These are phyloP conservation scores for Rhodotorula taiwanensis DNA, from an alignment of 768 basidiomycete genomes.

Conservation along the genomic window DNA sequence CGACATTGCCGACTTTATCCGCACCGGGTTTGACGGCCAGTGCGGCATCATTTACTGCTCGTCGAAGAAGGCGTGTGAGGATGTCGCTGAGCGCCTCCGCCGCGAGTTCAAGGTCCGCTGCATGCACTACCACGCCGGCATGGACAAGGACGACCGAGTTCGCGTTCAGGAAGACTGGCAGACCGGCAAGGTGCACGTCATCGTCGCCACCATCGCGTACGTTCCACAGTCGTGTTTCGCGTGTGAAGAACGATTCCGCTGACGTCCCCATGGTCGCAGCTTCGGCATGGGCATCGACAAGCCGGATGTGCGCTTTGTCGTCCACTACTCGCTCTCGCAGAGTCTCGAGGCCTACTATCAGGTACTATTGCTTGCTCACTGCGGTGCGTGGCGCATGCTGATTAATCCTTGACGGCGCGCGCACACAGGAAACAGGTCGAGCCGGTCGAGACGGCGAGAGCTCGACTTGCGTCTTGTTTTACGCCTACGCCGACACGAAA, in stretches of 20 bases:
- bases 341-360: slow-evolving; percentile 70
- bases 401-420: too few species aligned
- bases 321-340: slow-evolving; percentile 72
- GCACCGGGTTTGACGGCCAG: slow-evolving; percentile 53
- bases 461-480: slow-evolving; percentile 80
- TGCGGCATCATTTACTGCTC: slow-evolving; percentile 74
- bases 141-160: slow-evolving; percentile 59
- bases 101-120: slow-evolving; percentile 58
- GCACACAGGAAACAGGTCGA: slow-evolving; percentile 96
- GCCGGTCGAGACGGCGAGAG: slow-evolving; percentile 83
- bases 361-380: too few species aligned
- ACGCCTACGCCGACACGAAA: slow-evolving; percentile 50
- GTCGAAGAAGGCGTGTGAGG: slow-evolving; percentile 67
- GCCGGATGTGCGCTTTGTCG: slow-evolving; percentile 71
- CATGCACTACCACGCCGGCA: slow-evolving; percentile 75
- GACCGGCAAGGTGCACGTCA: slow-evolving; percentile 61
- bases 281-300: slow-evolving; percentile 99
- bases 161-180: slow-evolving; percentile 67
- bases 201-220: slow-evolving; percentile 76
- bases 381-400: too few species aligned
- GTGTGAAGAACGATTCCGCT: neutral
- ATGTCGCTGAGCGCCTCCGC: slow-evolving; percentile 62
- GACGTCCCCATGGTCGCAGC: slow-evolving; percentile 46
- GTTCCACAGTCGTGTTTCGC: slow-evolving; percentile 20
- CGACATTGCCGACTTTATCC: slow-evolving; percentile 66